phyloP scores from a whole-genome alignment of 2,329 filamentous ascomycete genomes.

The Clonostachys sp. region DNA sequence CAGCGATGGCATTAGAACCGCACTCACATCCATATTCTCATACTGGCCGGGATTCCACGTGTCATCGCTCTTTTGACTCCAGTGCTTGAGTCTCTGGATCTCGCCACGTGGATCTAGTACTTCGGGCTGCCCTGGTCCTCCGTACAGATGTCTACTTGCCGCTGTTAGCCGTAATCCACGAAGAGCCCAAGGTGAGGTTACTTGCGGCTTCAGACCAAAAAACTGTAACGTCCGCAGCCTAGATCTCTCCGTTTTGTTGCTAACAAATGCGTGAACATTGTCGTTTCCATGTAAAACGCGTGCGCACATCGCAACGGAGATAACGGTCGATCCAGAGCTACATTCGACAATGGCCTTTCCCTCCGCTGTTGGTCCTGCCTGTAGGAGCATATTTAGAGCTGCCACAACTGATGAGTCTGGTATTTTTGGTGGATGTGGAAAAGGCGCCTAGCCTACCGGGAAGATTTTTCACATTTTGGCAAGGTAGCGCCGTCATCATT shows the following conservation, averaged over 20 bases:
- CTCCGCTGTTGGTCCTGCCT: constrained; percentile 24
- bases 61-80: background rate
- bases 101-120: constrained; percentile 6
- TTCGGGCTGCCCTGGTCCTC: constrained; percentile 8
- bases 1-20: background rate
- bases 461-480: constrained; percentile 61
- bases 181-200: background rate
- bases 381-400: constrained; percentile 45
- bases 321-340: constrained; percentile 57
- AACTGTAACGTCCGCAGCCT: constrained; percentile 7
- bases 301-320: constrained; percentile 38
- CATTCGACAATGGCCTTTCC: constrained; percentile 53
- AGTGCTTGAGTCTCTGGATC: constrained; percentile 5
- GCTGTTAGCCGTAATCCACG: no score
- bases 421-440: background rate
- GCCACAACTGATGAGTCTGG: constrained; percentile 8
- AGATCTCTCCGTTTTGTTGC: constrained; percentile 31
- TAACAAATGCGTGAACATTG: constrained; percentile 27
- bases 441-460: constrained; percentile 32
- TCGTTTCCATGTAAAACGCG: constrained; percentile 19
- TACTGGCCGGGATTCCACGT: constrained; percentile 8
- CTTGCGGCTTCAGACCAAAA: constrained; percentile 7
- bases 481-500: constrained; percentile 60
- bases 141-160: constrained; percentile 6
- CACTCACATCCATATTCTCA: constrained; percentile 6